phyloP scores from a whole-genome alignment of 352 stramenopile species.

The Albugo candida region DNA sequence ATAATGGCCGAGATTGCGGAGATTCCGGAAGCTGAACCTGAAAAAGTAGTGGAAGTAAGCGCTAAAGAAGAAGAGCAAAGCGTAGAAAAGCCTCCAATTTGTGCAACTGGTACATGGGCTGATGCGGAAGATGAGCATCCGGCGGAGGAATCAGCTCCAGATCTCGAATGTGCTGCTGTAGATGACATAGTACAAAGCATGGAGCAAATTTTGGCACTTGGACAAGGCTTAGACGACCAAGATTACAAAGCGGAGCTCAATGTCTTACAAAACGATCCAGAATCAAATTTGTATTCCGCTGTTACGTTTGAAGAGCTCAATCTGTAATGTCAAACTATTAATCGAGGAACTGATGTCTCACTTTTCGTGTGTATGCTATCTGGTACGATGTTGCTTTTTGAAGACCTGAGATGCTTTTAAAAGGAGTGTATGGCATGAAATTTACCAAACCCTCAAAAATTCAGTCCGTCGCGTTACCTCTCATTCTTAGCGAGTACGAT shows the following conservation, averaged over 20 bases:
- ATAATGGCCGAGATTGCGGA: no score
- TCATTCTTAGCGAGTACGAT: constrained; percentile 56
- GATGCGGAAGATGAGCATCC: no score
- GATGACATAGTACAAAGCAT: constrained; percentile 65
- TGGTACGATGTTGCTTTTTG: not conserved
- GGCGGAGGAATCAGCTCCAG: not conserved
- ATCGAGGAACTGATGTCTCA: constrained; percentile 1
- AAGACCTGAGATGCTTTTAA: constrained; percentile 47
- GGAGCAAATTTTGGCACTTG: constrained; percentile 62
- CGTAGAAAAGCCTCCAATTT: no score
- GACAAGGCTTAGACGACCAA: constrained; percentile 66
- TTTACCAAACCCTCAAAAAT: constrained; percentile 79
- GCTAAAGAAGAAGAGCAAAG: no score
- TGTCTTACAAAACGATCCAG: constrained; percentile 68
- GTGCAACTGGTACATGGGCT: no score
- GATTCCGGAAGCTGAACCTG: no score
- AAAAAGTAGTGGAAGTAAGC: no score
- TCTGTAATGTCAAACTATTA: constrained; percentile 11
- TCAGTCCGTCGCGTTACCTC: constrained; percentile 61
- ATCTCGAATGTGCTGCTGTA: constrained; percentile 8
- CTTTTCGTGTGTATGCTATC: not conserved
- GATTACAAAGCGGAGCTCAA: constrained; percentile 76
- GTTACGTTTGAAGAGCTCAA: constrained; percentile 72
- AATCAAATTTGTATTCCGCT: constrained; percentile 68
- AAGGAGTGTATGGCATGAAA: constrained; percentile 76